Evolutionary conservation across 2,329 filamentous ascomycete species (phyloP).

Genomic region (Ophiobolus disseminans): DNA sequence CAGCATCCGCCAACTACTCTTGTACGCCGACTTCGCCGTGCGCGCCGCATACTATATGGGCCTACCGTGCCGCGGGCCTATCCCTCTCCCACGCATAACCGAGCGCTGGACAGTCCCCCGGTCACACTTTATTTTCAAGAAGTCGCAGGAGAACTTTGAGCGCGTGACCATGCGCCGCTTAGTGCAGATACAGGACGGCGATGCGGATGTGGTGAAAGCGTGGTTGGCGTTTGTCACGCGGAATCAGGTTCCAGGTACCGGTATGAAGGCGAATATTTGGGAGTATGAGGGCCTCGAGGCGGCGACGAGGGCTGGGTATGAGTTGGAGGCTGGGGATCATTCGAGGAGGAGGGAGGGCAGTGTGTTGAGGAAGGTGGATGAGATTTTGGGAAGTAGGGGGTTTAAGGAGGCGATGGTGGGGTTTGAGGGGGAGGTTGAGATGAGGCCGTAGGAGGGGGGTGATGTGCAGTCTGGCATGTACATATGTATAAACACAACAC

Average conservation of each 20-base stretch:
- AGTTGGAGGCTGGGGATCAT: constrained; percentile 35
- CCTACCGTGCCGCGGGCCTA: constrained; percentile 82
- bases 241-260: constrained; percentile 93
- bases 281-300: constrained; percentile 74
- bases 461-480: neutral
- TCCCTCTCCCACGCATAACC: constrained; percentile 83
- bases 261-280: constrained; percentile 98
- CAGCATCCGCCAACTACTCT: constrained; percentile 86
- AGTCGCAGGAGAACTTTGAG: constrained; percentile 97
- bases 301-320: constrained; percentile 38
- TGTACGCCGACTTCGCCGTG: constrained; percentile 93
- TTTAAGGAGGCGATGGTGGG: constrained; percentile 44
- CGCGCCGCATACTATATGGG: constrained; percentile 93
- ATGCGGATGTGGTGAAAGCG: constrained; percentile 84
- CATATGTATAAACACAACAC: neutral
- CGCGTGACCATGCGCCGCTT: constrained; percentile 83
- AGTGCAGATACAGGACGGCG: constrained; percentile 91
- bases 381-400: constrained; percentile 39
- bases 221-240: constrained; percentile 94
- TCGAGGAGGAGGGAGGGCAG: constrained; percentile 39
- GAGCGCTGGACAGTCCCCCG: constrained; percentile 95
- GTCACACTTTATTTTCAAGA: constrained; percentile 93
- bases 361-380: constrained; percentile 45
- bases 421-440: constrained; percentile 28
- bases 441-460: constrained; percentile 23